Conservation (phyloP, 495 filamentous ascomycete genomes). For the Penicillium pancosmium region DNA sequence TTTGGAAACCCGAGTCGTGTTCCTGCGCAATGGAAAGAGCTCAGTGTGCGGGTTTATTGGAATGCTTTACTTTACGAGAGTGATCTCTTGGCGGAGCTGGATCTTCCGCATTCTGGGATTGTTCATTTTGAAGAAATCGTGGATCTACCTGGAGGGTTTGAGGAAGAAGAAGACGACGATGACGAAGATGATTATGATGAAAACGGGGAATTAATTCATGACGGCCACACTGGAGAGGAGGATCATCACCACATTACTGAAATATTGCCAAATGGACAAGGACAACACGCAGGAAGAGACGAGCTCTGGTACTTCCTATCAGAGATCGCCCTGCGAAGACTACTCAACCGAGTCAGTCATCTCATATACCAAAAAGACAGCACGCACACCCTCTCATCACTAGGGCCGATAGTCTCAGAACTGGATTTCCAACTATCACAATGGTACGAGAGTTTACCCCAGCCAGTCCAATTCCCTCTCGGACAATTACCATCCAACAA, state of each 20-base stretch:
- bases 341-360: conserved; percentile 78
- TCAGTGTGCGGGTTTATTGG: conserved; percentile 80
- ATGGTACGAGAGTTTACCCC: conserved; percentile 79
- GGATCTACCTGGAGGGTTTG: conserved; percentile 74
- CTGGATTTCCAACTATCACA: conserved; percentile 81
- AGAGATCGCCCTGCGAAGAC: conserved; percentile 74
- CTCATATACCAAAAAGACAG: conserved; percentile 78
- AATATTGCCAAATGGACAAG: too few species aligned
- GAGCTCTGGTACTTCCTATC: conserved; percentile 85
- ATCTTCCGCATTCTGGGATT: conserved; percentile 80
- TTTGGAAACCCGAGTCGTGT: conserved; percentile 71
- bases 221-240: too few species aligned
- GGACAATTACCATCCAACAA: conserved; percentile 62
- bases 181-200: conserved; percentile 29
- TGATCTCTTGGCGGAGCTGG: conserved; percentile 77
- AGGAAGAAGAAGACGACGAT: conserved; percentile 51
- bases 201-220: conserved; percentile 30
- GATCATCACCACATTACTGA: too few species aligned
- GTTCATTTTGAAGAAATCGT: conserved; percentile 81
- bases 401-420: conserved; percentile 77
- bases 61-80: conserved; percentile 81
- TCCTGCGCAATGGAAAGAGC: conserved; percentile 66
- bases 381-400: conserved; percentile 65
- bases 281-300: conserved; percentile 42
- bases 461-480: conserved; percentile 75